phyloP scores from a whole-genome alignment of 2,329 filamentous ascomycete genomes.

The Volutella citrinella region DNA sequence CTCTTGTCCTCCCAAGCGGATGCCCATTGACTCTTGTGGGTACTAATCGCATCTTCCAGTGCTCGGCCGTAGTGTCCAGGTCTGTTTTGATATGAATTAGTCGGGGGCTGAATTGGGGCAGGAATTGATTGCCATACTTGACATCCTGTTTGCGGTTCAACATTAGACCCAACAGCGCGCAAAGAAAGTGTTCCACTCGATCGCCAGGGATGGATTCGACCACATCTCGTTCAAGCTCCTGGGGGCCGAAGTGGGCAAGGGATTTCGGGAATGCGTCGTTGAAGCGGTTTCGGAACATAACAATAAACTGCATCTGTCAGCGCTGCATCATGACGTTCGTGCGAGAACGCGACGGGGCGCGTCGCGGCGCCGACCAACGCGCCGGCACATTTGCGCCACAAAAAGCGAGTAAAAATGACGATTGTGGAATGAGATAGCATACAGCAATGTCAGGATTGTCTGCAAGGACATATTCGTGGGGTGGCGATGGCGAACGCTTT shows the following conservation, averaged over 20 bases:
- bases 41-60: slow-evolving; percentile 85
- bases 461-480: slow-evolving; percentile 84
- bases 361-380: slow-evolving; percentile 42
- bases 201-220: slow-evolving; percentile 75
- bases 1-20: slow-evolving; percentile 78
- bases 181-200: slow-evolving; percentile 83
- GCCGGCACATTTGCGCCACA: slow-evolving; percentile 28
- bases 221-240: slow-evolving; percentile 89
- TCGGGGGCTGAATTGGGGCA: slow-evolving; percentile 1
- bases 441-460: slow-evolving; percentile 93
- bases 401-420: slow-evolving; percentile 6
- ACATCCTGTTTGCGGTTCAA: slow-evolving; percentile 98
- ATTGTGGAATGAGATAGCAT: slow-evolving; percentile 44
- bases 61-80: slow-evolving; percentile 90
- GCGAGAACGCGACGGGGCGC: slow-evolving; percentile 49
- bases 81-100: slow-evolving; percentile 45
- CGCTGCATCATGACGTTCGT: slow-evolving; percentile 26
- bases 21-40: slow-evolving; percentile 87
- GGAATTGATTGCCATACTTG: slow-evolving; percentile 64
- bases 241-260: slow-evolving; percentile 84
- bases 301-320: slow-evolving; percentile 72
- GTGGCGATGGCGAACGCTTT: slow-evolving; percentile 82
- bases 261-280: slow-evolving; percentile 85
- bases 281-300: slow-evolving; percentile 96
- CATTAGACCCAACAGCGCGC: slow-evolving; percentile 81